These are phyloP conservation scores for Phialemonium atrogriseum DNA, from an alignment of 2,329 filamentous ascomycete genomes.

Conservation along the genomic window DNA sequence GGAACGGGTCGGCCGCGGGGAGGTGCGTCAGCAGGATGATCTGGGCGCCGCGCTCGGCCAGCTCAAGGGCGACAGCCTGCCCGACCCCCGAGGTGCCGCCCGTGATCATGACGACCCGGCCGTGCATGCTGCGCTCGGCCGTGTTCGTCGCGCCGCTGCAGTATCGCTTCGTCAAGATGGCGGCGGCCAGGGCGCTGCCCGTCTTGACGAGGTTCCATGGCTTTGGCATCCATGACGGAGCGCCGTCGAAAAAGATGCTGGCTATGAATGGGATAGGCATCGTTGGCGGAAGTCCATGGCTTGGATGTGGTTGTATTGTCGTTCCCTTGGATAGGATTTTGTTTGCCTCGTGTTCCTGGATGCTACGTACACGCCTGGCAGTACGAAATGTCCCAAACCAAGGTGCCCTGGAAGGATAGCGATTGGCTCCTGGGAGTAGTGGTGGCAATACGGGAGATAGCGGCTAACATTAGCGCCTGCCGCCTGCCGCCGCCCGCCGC, in stretches of 20 bases:
- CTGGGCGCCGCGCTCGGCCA: conserved; percentile 80
- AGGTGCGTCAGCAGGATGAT: conserved; percentile 82
- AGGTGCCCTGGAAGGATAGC: conserved; percentile 1
- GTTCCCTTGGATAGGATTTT: background rate
- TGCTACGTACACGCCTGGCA: conserved; percentile 1
- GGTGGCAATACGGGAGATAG: no score
- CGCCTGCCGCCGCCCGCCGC: no score
- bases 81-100: conserved; percentile 93
- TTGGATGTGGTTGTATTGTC: conserved; percentile 1
- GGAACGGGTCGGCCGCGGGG: conserved; percentile 73
- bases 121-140: conserved; percentile 80
- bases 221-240: conserved; percentile 38
- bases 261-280: conserved; percentile 48
- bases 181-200: conserved; percentile 23
- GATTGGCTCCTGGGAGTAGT: conserved; percentile 2
- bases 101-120: conserved; percentile 88
- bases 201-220: conserved; percentile 33
- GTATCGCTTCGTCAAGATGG: conserved; percentile 59
- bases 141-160: conserved; percentile 66
- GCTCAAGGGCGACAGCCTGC: conserved; percentile 61
- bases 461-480: no score
- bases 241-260: conserved; percentile 36
- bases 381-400: background rate
- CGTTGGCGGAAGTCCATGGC: conserved; percentile 8
- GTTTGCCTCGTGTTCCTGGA: background rate